Evolutionary conservation across 2,329 filamentous ascomycete species (phyloP).

Genomic region (Epichloe festucae): DNA sequence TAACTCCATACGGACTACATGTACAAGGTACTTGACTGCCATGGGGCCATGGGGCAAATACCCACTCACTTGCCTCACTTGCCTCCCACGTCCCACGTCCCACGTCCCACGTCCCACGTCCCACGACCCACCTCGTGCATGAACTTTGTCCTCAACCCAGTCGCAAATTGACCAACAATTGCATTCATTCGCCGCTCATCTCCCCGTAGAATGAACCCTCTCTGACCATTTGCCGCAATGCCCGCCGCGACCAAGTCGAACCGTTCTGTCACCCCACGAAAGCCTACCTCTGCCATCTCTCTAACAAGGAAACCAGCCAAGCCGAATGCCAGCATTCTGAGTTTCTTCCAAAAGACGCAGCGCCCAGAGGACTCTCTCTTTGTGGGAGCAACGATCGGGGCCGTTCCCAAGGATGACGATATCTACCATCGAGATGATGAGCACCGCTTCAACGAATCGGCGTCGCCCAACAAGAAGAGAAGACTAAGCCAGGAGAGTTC

Average conservation of each 20-base stretch:
- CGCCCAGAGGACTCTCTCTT: conserved; percentile 48
- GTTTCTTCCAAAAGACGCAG: conserved; percentile 60
- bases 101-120: no score
- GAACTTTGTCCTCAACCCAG: no score
- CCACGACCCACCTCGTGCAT: no score
- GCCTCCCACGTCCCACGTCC: no score
- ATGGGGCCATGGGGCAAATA: no score
- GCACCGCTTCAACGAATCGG: conserved; percentile 21
- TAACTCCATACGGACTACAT: no score
- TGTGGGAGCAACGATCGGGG: conserved; percentile 18
- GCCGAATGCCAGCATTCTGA: conserved; percentile 55
- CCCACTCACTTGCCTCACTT: background rate
- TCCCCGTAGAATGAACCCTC: background rate
- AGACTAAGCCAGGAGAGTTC: conserved; percentile 14
- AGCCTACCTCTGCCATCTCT: conserved; percentile 12
- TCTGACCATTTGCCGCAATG: conserved; percentile 15
- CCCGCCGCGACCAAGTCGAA: conserved; percentile 21
- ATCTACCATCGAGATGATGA: conserved; percentile 16
- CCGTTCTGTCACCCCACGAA: conserved; percentile 21
- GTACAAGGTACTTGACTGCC: no score
- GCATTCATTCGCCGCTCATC: no score
- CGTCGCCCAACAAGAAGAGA: conserved; percentile 18
- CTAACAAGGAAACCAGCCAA: conserved; percentile 24
- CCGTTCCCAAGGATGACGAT: conserved; percentile 14
- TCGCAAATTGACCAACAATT: no score